Evolutionary conservation across 345 rosid genomes (phyloP).

Genomic region (Eucalyptus regnans): DNA sequence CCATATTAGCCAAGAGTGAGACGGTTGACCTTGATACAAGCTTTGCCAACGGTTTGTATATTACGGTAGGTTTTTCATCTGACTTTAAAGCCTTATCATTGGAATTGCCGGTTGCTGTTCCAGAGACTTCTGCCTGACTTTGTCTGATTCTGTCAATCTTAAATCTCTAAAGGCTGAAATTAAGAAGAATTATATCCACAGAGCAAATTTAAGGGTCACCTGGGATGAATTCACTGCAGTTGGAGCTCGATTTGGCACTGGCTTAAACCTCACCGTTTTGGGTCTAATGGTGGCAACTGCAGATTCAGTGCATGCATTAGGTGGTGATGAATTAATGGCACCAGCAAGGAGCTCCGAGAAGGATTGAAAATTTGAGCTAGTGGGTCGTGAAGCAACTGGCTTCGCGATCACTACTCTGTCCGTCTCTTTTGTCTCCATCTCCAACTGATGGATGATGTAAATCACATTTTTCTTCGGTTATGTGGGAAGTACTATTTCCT

Average conservation of each 20-base stretch:
- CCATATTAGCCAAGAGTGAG: slow-evolving; percentile 77
- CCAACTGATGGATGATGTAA: background rate
- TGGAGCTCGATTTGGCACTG: slow-evolving; percentile 17
- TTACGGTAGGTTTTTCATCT: slow-evolving; percentile 26
- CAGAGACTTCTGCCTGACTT: slow-evolving; percentile 31
- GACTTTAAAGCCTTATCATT: slow-evolving; percentile 24
- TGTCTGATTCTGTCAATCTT: background rate
- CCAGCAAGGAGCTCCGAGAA: slow-evolving; percentile 70
- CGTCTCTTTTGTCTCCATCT: slow-evolving; percentile 65
- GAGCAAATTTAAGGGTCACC: slow-evolving; percentile 19
- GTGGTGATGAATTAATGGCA: slow-evolving; percentile 35
- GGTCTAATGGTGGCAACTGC: slow-evolving; percentile 61
- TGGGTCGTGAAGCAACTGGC: slow-evolving; percentile 91
- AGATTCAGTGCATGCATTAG: slow-evolving; percentile 19
- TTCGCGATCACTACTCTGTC: slow-evolving; percentile 57
- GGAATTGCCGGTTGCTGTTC: slow-evolving; percentile 14
- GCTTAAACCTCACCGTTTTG: slow-evolving; percentile 61
- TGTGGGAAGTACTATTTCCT: background rate
- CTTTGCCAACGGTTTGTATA: slow-evolving; percentile 81
- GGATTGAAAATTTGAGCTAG: slow-evolving; percentile 40
- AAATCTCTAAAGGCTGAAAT: background rate
- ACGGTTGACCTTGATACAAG: slow-evolving; percentile 73
- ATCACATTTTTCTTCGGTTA: background rate
- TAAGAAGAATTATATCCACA: background rate
- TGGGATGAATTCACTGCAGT: slow-evolving; percentile 17